Evolutionary conservation across 2,329 filamentous ascomycete genomes (phyloP).

Genomic region (Penicillium sp.): DNA sequence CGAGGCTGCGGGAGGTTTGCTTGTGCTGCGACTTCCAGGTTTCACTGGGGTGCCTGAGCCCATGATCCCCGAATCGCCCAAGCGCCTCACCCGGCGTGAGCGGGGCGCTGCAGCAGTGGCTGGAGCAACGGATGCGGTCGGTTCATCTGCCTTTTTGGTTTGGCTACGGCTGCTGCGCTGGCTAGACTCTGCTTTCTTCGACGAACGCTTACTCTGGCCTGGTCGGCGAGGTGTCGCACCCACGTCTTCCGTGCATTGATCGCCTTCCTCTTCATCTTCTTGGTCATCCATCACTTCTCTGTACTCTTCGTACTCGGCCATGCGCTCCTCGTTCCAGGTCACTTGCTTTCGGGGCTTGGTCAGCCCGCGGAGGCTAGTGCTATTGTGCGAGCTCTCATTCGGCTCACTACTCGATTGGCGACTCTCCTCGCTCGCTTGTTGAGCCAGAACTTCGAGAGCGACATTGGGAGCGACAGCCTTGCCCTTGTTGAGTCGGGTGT

Average conservation of each 20-base stretch:
- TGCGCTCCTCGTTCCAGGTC: slow-evolving; percentile 39
- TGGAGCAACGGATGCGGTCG: slow-evolving; percentile 22
- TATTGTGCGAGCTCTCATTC: slow-evolving; percentile 5
- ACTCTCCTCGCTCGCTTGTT: slow-evolving; percentile 12
- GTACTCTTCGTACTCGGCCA: slow-evolving; percentile 36
- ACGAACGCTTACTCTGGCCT: slow-evolving; percentile 19
- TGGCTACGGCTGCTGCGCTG: slow-evolving; percentile 27
- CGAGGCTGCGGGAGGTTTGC: slow-evolving; percentile 19
- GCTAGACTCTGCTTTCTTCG: slow-evolving; percentile 25
- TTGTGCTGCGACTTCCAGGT: slow-evolving; percentile 19
- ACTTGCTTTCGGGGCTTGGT: slow-evolving; percentile 30
- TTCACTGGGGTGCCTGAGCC: slow-evolving; percentile 24
- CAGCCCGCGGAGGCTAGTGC: slow-evolving; percentile 4
- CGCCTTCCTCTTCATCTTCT: slow-evolving; percentile 13
- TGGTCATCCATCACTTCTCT: slow-evolving; percentile 13
- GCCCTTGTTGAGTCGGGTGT: slow-evolving; percentile 44
- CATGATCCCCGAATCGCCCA: slow-evolving; percentile 28
- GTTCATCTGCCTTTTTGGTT: slow-evolving; percentile 13
- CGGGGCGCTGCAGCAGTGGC: slow-evolving; percentile 26
- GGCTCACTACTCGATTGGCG: slow-evolving; percentile 6
- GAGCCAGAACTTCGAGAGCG: slow-evolving; percentile 27
- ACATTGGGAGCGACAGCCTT: slow-evolving; percentile 35
- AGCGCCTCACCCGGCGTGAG: slow-evolving; percentile 32
- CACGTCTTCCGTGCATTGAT: slow-evolving; percentile 22
- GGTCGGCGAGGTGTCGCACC: slow-evolving; percentile 14